Evolutionary conservation across 23 red algal genomes (phyloP), one percentile per base, ranked within the genome.

Genomic region (Gracilariopsis chorda): DNA sequence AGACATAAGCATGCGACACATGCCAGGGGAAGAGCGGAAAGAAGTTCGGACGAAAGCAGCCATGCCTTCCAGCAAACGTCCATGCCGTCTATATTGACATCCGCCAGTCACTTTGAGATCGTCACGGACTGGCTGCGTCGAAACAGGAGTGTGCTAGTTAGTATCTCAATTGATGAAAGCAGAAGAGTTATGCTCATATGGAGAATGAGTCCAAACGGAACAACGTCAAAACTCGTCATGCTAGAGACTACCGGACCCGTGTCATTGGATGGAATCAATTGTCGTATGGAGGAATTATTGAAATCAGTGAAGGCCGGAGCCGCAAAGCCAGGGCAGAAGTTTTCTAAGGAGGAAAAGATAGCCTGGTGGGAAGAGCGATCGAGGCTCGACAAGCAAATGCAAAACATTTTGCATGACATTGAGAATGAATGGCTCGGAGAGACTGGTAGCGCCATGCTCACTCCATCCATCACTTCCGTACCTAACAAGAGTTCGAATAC

Each of bases 291-390:
- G 19, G 48, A 89, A 28, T 45, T 89, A 7, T 61, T 89, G 24
- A 56, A 25, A 9, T n/a, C 25, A 56, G 69, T 75, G 14, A 89
- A 89, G 49, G 25, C 23, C 13, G 49, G 51, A 4, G 65, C 69
- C 2, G 69, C 65, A 44, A 78, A 89, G 60, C 68, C 85, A 34
- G 72, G 85, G 14, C 49, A 78, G 7, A 77, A 35, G 14, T 89
- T 89, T 44, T 62, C 65, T 19, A 77, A 72, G 53, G 28, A 83
- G 19, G 91, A 87, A 41, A 85, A 86, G 33, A 67, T 62, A 33
- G 36, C 33, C 32, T 94, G 91, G 91, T 94, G 91, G 91, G 40
- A 59, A 25, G 51, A 86, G 2, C 51, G 80, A 24, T 86, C 53
- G 32, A 16, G 7, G 37, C 57, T 87, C 27, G 91, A 94, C 51